Conservation (phyloP, 2,329 filamentous ascomycete genomes). For the Mycocentrospora acerina region DNA sequence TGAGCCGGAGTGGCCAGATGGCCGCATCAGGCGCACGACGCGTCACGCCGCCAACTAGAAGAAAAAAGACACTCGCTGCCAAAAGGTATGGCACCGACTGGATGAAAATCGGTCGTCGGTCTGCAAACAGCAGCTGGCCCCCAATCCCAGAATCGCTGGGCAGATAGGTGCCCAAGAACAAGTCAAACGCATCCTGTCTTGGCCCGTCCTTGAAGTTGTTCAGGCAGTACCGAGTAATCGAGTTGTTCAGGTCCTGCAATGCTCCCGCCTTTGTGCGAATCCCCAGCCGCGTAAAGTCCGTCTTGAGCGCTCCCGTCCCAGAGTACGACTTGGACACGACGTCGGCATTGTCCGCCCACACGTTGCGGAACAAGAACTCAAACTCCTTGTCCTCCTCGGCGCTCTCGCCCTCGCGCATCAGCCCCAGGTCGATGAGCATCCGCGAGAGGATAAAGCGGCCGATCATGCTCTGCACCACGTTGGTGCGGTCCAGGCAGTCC, state of each 20-base stretch:
- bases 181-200: slow-evolving; percentile 90
- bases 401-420: slow-evolving; percentile 73
- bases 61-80: slow-evolving; percentile 80
- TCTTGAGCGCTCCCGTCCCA: slow-evolving; percentile 96
- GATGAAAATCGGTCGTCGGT: slow-evolving; percentile 81
- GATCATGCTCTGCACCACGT: slow-evolving; percentile 97
- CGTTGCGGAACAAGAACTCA: slow-evolving; percentile 89
- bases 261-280: slow-evolving; percentile 82
- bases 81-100: slow-evolving; percentile 93
- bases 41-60: slow-evolving; percentile 74
- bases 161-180: slow-evolving; percentile 86
- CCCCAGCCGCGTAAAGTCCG: slow-evolving; percentile 93
- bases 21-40: slow-evolving; percentile 70
- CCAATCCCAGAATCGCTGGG: slow-evolving; percentile 72
- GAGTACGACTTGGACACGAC: slow-evolving; percentile 91
- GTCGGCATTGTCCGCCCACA: slow-evolving; percentile 98
- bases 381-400: slow-evolving; percentile 81
- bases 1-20: slow-evolving; percentile 78
- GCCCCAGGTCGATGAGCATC: slow-evolving; percentile 81
- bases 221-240: slow-evolving; percentile 80
- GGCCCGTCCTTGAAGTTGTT: slow-evolving; percentile 97
- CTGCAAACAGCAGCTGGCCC: slow-evolving; percentile 74
- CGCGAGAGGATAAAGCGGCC: slow-evolving; percentile 85
- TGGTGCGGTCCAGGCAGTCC: slow-evolving; percentile 97
- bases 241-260: slow-evolving; percentile 84